A percentile compares a stretch with the other conserved stretches of the same genome.
These are phyloP conservation scores for Laburnicola sp. DNA, from an alignment of 2,329 filamentous ascomycete species.

Conservation along the genomic window DNA sequence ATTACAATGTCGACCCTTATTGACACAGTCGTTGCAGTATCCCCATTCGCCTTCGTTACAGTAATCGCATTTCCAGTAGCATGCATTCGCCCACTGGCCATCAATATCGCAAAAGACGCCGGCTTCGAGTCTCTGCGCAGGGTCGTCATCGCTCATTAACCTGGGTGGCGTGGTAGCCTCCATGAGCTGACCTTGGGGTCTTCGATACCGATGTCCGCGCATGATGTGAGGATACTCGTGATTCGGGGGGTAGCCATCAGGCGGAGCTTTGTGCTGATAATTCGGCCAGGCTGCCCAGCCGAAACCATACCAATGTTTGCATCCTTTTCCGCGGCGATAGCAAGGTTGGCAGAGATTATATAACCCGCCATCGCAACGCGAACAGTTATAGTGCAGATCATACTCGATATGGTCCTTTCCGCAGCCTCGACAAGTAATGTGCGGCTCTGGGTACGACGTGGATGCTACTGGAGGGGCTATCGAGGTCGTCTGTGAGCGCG, in stretches of 20 bases:
- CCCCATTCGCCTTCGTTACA: constrained; percentile 97
- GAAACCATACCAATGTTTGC: constrained; percentile 87
- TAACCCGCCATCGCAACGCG: constrained; percentile 66
- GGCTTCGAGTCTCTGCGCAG: constrained; percentile 67
- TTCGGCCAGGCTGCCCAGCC: constrained; percentile 69
- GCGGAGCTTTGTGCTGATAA: constrained; percentile 57
- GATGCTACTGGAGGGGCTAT: constrained; percentile 17
- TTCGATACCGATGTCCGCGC: constrained; percentile 50
- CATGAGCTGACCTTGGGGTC: constrained; percentile 28
- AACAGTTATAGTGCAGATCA: constrained; percentile 82
- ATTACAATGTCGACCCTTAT: constrained; percentile 77
- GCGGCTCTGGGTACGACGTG: constrained; percentile 66
- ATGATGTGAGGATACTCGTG: constrained; percentile 58
- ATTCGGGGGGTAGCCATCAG: constrained; percentile 46
- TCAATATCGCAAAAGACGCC: constrained; percentile 86
- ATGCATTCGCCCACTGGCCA: constrained; percentile 71
- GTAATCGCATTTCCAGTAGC: constrained; percentile 84
- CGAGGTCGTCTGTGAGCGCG: constrained; percentile 23
- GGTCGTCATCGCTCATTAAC: constrained; percentile 64
- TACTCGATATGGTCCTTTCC: constrained; percentile 75
- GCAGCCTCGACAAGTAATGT: constrained; percentile 74
- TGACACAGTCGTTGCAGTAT: constrained; percentile 86
- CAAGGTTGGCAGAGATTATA: constrained; percentile 82
- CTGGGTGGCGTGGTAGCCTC: constrained; percentile 28
- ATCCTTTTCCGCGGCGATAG: constrained; percentile 76